Conservation (phyloP, 2,329 filamentous ascomycete species). For the Torrubiellomyces zombiae region DNA sequence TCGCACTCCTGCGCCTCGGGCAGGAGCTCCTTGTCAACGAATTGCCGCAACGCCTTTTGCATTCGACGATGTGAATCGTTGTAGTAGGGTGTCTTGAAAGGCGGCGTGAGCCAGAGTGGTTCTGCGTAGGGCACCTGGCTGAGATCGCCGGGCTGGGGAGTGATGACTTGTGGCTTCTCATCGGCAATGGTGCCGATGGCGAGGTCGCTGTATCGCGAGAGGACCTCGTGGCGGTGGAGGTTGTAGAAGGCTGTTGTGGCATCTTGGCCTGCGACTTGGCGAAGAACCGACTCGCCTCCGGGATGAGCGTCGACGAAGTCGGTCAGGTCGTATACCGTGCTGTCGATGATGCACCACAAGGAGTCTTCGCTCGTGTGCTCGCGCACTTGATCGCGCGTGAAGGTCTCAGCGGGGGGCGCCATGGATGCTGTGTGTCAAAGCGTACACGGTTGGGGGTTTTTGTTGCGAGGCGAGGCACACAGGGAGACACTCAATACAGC, state of each 20-base stretch:
- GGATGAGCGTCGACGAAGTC: slow-evolving; percentile 79
- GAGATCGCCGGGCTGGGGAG: slow-evolving; percentile 52
- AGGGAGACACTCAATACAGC: no score
- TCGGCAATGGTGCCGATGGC: slow-evolving; percentile 60
- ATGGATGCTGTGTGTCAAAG: slow-evolving; percentile 8
- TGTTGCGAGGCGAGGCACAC: no score
- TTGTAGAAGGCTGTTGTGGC: slow-evolving; percentile 80
- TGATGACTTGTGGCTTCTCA: slow-evolving; percentile 60
- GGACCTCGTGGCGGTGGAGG: slow-evolving; percentile 79
- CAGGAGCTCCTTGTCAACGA: slow-evolving; percentile 53
- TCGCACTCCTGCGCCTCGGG: slow-evolving; percentile 67
- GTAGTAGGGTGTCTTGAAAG: slow-evolving; percentile 69
- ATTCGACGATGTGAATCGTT: slow-evolving; percentile 54
- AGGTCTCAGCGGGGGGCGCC: slow-evolving; percentile 28
- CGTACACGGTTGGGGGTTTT: no score
- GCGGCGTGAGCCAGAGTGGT: slow-evolving; percentile 62
- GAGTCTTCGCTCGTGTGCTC: slow-evolving; percentile 61
- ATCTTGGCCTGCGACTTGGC: slow-evolving; percentile 66
- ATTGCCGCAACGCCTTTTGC: slow-evolving; percentile 53
- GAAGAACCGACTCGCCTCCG: slow-evolving; percentile 62
- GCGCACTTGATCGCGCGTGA: slow-evolving; percentile 49
- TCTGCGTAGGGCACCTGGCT: slow-evolving; percentile 71
- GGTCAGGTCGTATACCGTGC: slow-evolving; percentile 71
- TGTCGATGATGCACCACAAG: slow-evolving; percentile 73
- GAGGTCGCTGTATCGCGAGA: slow-evolving; percentile 60